Conservation (phyloP, 805 yeast species). For the Starmerella vaccinii region DNA sequence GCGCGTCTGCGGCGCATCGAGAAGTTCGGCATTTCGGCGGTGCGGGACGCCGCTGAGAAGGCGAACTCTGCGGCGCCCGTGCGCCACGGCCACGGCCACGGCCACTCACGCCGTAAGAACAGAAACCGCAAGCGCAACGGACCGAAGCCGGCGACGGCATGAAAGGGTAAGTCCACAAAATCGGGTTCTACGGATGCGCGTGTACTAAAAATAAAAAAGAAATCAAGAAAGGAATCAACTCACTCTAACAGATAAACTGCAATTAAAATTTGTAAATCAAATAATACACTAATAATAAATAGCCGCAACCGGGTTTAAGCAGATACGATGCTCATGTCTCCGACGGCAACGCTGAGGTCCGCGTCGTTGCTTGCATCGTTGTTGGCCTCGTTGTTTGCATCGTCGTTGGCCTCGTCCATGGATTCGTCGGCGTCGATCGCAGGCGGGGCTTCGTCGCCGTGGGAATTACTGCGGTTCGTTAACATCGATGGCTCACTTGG, state of each 20-base stretch:
- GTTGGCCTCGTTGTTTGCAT: too few species aligned
- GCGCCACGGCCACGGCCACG: background rate
- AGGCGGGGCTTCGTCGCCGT: too few species aligned
- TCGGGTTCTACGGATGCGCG: background rate
- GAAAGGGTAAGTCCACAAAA: background rate
- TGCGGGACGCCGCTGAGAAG: conserved; percentile 18
- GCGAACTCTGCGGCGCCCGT: background rate
- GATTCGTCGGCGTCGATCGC: background rate
- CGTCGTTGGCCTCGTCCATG: background rate
- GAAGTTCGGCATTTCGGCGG: conserved; percentile 65
- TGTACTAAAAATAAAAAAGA: background rate
- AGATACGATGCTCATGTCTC: conserved; percentile 9
- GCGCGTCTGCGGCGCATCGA: conserved; percentile 60
- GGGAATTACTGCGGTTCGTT: too few species aligned
- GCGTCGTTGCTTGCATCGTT: too few species aligned
- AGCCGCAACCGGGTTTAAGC: background rate
- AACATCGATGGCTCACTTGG: too few species aligned
- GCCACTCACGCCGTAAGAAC: conserved; percentile 2
- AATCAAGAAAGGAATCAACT: background rate
- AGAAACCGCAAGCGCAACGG: conserved; percentile 7
- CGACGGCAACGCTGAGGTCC: background rate
- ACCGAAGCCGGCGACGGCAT: conserved; percentile 8
- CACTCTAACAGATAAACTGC: background rate
- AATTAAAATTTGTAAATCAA: too few species aligned
- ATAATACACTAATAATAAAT: background rate